Base-by-base conservation (phyloP, 1,284 basidiomycete species). In the Neolentinus lepideus region DNA sequence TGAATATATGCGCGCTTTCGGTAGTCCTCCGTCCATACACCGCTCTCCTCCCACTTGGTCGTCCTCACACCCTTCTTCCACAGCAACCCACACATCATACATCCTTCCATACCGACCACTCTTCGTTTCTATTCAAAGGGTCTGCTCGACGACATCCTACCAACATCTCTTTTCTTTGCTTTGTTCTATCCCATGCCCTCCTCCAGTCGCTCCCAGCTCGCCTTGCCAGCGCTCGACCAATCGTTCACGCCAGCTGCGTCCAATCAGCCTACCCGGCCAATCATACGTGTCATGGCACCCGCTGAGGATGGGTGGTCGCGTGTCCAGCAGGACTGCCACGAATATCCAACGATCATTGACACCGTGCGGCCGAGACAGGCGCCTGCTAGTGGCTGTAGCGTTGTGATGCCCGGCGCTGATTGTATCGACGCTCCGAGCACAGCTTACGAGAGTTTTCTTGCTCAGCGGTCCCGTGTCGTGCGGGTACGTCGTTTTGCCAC, bases 401-500 rank as follows among this genome's bases (percentile, higher is more conserved):
- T 25, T 16, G 6, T 46, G 24, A 21, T 46, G n/a, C 19, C 4
- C 43, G 10, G 16, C 6, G 4, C 24, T 43, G 59, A 59, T 10
- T 52, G 57, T 26, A 48, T 61, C 46, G 55, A 60, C 6, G 54
- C 53, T 50, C 58, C 64, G 24, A 61, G 64, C 51, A 64, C 68
- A 21, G 69, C 76, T 36, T 69, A 76, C 21, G 66, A 74, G 11
- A 43, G 19, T 16, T 83, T 83, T 58, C 61, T 78, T 22, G 63
- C 69, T 24, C 75, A 78, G 38, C 72, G 72, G 27, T 81, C 80
- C 54, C 74, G 81, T 55, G 78, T 76, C 25, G 71, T 81, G 27
- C 73, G 72, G 52, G 81, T 79, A 59, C 60, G 78, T 71, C 56
- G 56, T 56, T 55, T 26, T 35, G 2, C 38, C 53, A 38, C n/a